These are phyloP conservation scores for Cicer judaicum DNA, from an alignment of 306 rosid genomes.

Conservation along the genomic window DNA sequence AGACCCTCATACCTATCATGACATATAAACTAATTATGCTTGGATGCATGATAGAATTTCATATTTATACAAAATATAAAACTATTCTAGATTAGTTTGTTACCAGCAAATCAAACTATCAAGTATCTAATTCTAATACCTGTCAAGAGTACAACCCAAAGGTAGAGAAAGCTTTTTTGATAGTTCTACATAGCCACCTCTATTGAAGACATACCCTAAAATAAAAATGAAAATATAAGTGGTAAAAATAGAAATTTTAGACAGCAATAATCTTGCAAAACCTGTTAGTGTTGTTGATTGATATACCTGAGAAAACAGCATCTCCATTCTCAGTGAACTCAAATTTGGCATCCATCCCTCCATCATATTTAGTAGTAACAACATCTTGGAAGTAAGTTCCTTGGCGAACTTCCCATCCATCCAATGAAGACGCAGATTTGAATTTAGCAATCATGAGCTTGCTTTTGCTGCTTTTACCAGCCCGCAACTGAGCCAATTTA, in stretches of 20 bases:
- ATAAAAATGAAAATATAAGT: slow-evolving; percentile 23
- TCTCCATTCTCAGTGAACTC: slow-evolving; percentile 77
- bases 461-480: slow-evolving; percentile 96
- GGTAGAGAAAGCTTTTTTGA: slow-evolving; percentile 86
- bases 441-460: slow-evolving; percentile 82
- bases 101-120: neutral
- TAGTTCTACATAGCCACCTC: slow-evolving; percentile 92
- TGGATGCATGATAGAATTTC: slow-evolving; percentile 27
- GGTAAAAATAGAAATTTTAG: slow-evolving; percentile 14
- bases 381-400: slow-evolving; percentile 95
- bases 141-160: slow-evolving; percentile 90
- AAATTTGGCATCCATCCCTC: slow-evolving; percentile 95
- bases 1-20: slow-evolving; percentile 86
- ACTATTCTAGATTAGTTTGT: slow-evolving; percentile 5
- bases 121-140: slow-evolving; percentile 55
- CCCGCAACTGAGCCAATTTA: slow-evolving; percentile 84
- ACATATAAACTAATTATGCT: slow-evolving; percentile 19
- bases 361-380: slow-evolving; percentile 86
- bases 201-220: slow-evolving; percentile 89
- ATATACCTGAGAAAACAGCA: slow-evolving; percentile 84
- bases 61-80: slow-evolving; percentile 31
- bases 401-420: slow-evolving; percentile 84
- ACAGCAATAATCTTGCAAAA: slow-evolving; percentile 28
- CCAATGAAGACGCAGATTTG: slow-evolving; percentile 68
- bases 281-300: slow-evolving; percentile 30